Conservation (phyloP, 441 rosid genomes). For the Hypseocharis bilobata region DNA sequence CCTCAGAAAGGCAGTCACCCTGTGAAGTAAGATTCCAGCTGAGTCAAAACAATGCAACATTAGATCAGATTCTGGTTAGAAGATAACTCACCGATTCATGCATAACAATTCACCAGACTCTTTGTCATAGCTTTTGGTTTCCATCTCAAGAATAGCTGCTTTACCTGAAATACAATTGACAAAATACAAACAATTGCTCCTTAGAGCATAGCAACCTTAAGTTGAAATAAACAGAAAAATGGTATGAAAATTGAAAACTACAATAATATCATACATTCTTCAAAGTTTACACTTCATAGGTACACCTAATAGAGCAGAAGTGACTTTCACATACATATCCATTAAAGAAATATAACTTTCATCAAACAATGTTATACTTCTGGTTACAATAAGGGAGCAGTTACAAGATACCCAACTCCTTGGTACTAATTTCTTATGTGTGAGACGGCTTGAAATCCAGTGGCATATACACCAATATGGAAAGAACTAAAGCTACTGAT, state of each 20-base stretch:
- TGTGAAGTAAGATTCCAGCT: constrained; percentile 28
- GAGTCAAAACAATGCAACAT: constrained; percentile 5
- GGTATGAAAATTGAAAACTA: not conserved
- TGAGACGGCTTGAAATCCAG: not conserved
- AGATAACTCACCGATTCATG: constrained; percentile 57
- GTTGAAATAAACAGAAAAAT: not conserved
- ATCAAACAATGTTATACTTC: not conserved
- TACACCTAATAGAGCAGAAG: not conserved
- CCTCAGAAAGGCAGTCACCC: constrained; percentile 50
- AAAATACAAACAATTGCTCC: constrained; percentile 5
- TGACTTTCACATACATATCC: not conserved
- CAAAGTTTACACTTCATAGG: not conserved
- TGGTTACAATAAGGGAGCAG: not conserved
- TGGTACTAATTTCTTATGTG: not conserved
- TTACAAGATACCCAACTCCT: constrained; percentile 8
- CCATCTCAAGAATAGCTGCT: constrained; percentile 75
- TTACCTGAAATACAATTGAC: constrained; percentile 45
- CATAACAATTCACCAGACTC: constrained; percentile 62
- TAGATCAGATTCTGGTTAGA: constrained; percentile 11
- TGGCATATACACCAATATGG: not conserved
- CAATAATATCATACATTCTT: not conserved
- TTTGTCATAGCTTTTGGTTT: constrained; percentile 62
- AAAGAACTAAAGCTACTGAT: constrained; percentile 1
- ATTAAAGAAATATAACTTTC: not conserved
- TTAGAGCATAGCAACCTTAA: not conserved